Conservation (phyloP, 176 grass and related monocot species). For the sorghum (Sorghum bicolor) region DNA sequence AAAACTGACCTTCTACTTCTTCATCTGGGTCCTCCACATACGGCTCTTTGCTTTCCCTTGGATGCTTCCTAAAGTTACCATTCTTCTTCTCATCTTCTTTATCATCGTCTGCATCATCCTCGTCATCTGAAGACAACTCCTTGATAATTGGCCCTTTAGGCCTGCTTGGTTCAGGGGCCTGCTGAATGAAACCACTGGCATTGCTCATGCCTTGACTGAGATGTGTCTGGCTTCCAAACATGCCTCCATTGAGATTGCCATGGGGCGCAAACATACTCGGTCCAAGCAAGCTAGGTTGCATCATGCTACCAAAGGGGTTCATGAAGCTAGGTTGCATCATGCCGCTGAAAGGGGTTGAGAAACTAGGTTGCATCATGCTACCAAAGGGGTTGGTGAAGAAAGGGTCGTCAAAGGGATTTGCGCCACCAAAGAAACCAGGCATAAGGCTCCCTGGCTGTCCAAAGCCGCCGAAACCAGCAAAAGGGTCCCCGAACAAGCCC, state of each 20-base stretch:
- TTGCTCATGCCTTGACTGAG: slow-evolving; percentile 28
- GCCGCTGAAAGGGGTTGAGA: slow-evolving; percentile 37
- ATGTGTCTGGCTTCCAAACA: slow-evolving; percentile 21
- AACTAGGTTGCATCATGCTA: slow-evolving; percentile 46
- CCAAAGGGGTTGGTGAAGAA: slow-evolving; percentile 68
- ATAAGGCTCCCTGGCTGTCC: slow-evolving; percentile 42
- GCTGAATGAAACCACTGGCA: slow-evolving; percentile 37
- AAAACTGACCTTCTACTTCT: slow-evolving; percentile 50
- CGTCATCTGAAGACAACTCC: slow-evolving; percentile 68
- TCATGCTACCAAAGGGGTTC: slow-evolving; percentile 50
- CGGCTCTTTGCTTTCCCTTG: slow-evolving; percentile 41
- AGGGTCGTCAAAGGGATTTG: slow-evolving; percentile 57
- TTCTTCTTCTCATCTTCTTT: slow-evolving; percentile 38
- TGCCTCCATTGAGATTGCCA: slow-evolving; percentile 18
- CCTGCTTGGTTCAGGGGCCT: slow-evolving; percentile 40
- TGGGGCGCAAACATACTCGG: slow-evolving; percentile 30
- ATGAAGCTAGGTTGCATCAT: slow-evolving; percentile 53
- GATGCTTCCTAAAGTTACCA: slow-evolving; percentile 51
- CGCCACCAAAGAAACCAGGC: slow-evolving; percentile 55
- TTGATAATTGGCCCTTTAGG: slow-evolving; percentile 56
- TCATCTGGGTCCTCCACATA: slow-evolving; percentile 55
- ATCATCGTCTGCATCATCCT: slow-evolving; percentile 21
- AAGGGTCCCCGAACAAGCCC: slow-evolving; percentile 51
- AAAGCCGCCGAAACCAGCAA: slow-evolving; percentile 36
- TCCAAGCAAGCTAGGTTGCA: slow-evolving; percentile 47